Conservation (phyloP, 176 grass and related monocot species). For the Oryza rufipogon region DNA sequence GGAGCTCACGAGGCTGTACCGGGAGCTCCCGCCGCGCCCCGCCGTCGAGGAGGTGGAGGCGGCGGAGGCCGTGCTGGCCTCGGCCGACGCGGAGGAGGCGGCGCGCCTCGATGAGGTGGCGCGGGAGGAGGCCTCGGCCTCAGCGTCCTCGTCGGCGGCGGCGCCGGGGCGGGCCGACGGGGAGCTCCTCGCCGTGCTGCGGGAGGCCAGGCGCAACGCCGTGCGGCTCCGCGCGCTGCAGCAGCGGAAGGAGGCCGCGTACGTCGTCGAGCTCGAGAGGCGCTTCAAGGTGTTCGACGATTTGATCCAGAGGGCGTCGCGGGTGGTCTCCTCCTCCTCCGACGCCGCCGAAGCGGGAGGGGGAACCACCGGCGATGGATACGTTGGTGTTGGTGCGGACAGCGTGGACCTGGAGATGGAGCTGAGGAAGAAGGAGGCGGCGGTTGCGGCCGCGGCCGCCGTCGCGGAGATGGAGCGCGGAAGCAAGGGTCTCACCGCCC, state of each 20-base stretch:
- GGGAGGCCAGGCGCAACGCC: constrained; percentile 73
- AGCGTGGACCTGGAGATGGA: constrained; percentile 45
- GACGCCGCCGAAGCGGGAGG: constrained; percentile 3
- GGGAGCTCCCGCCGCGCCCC: constrained; percentile 71
- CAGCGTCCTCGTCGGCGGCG: not conserved
- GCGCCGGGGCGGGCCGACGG: constrained; percentile 37
- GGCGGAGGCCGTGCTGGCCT: constrained; percentile 66
- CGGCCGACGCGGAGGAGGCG: constrained; percentile 68
- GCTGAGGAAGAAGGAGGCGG: constrained; percentile 11
- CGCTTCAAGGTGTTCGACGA: constrained; percentile 76
- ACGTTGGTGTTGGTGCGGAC: not conserved
- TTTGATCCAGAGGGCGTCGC: constrained; percentile 78
- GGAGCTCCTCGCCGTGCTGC: constrained; percentile 67
- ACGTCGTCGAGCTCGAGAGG: constrained; percentile 78
- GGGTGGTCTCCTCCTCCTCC: constrained; percentile 30
- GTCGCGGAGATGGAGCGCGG: constrained; percentile 35
- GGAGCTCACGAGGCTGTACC: constrained; percentile 71
- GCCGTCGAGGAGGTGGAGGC: constrained; percentile 78
- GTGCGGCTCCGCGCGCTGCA: constrained; percentile 55
- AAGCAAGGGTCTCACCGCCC: constrained; percentile 24
- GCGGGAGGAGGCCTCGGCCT: constrained; percentile 28
- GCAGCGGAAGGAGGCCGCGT: constrained; percentile 82
- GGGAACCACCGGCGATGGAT: not conserved
- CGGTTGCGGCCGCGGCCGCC: constrained; percentile 16
- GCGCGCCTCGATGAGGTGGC: constrained; percentile 57